These are phyloP conservation scores for Drechslerella dactyloides DNA, from an alignment of 2,329 filamentous ascomycete species.

Conservation along the genomic window DNA sequence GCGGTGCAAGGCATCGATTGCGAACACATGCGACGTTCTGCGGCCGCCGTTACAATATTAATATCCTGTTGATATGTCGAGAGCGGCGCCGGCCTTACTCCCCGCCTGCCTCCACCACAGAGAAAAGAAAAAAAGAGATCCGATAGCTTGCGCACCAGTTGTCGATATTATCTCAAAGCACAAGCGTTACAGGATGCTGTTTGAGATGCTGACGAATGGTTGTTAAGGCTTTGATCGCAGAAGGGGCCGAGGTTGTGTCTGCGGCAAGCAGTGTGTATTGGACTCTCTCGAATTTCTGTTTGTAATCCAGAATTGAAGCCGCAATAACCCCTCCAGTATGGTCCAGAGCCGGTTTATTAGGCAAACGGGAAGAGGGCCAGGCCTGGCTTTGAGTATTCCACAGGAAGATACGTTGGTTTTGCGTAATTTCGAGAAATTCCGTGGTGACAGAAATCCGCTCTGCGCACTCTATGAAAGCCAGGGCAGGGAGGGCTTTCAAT, in stretches of 20 bases:
- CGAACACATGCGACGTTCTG: slow-evolving; percentile 25
- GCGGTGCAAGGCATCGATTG: slow-evolving; percentile 44
- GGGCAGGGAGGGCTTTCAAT: slow-evolving; percentile 1
- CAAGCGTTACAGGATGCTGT: no score
- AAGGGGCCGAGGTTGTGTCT: no score
- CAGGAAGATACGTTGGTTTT: slow-evolving; percentile 8
- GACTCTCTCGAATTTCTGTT: not conserved
- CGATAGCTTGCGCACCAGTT: not conserved
- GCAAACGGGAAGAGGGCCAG: not conserved
- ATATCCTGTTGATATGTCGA: not conserved
- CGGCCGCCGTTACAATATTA: slow-evolving; percentile 1
- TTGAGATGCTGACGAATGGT: no score
- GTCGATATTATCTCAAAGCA: no score
- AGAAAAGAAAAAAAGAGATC: not conserved
- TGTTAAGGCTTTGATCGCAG: no score
- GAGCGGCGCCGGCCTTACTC: slow-evolving; percentile 1
- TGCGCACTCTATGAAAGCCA: slow-evolving; percentile 15
- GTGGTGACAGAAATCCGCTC: slow-evolving; percentile 30
- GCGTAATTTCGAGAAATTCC: slow-evolving; percentile 19
- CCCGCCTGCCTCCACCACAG: slow-evolving; percentile 30
- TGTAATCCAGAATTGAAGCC: not conserved
- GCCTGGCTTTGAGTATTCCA: no score
- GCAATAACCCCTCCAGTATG: slow-evolving; percentile 9
- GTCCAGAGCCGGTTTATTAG: no score
- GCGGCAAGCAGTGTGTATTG: not conserved